Conservation (phyloP, 1,284 basidiomycete genomes). For the Microbotryum intermedium region DNA sequence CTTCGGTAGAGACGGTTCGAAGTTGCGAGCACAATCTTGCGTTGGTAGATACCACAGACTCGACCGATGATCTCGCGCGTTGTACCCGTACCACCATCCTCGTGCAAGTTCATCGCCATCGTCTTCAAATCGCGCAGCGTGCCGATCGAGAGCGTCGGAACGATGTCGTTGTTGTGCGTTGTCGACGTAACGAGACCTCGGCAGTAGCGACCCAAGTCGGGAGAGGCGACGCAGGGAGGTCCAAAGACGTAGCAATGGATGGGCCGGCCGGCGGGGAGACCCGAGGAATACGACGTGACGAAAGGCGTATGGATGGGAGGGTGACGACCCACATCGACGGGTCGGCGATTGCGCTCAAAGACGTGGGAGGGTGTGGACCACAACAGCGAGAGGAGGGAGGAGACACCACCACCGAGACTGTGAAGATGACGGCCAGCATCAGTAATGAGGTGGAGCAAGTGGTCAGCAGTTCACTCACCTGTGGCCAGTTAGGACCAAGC, state of each 20-base stretch:
- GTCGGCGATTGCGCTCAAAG: constrained; percentile 5
- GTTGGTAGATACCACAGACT: constrained; percentile 38
- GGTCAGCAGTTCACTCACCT: constrained; percentile 5
- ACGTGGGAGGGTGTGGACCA: constrained; percentile 25
- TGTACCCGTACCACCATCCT: constrained; percentile 39
- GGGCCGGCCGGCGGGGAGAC: constrained; percentile 45
- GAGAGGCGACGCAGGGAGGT: constrained; percentile 42
- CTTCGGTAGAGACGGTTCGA: neutral
- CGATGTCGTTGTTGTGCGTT: constrained; percentile 42
- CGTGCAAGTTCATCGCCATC: constrained; percentile 42
- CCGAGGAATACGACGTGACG: constrained; percentile 42
- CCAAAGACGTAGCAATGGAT: constrained; percentile 45
- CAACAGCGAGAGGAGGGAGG: constrained; percentile 34
- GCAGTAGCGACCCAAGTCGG: constrained; percentile 43
- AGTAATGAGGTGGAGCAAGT: neutral
- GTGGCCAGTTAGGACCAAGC: constrained; percentile 44
- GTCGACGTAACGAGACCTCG: constrained; percentile 44
- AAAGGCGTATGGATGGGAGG: constrained; percentile 43
- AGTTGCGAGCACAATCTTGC: constrained; percentile 1
- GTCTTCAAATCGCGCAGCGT: constrained; percentile 46
- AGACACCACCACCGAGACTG: constrained; percentile 47
- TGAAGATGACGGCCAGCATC: constrained; percentile 19
- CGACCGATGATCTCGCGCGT: constrained; percentile 46
- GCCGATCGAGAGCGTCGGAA: constrained; percentile 44
- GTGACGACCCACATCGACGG: constrained; percentile 27